Evolutionary conservation across 169 alveolate genomes (phyloP).

Genomic region (Eimeria tenella): DNA sequence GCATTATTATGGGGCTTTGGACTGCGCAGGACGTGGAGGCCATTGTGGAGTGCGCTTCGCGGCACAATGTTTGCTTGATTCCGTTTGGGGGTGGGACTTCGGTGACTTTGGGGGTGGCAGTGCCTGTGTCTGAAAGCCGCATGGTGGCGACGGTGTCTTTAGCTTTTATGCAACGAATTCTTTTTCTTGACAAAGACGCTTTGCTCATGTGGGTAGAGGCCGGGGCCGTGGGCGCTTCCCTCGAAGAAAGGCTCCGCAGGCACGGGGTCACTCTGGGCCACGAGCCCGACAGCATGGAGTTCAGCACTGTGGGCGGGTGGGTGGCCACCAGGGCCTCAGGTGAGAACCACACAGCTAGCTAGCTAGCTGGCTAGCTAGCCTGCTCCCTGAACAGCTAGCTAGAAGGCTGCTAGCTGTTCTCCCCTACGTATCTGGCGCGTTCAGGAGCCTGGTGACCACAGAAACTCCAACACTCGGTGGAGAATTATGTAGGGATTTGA

Average conservation of each 20-base stretch:
- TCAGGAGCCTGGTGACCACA: no score
- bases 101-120: slow-evolving; percentile 86
- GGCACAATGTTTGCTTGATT: slow-evolving; percentile 82
- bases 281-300: slow-evolving; percentile 91
- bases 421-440: no score
- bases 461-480: no score
- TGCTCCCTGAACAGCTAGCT: no score
- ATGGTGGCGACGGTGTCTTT: slow-evolving; percentile 85
- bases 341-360: neutral
- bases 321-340: slow-evolving; percentile 88
- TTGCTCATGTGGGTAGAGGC: slow-evolving; percentile 89
- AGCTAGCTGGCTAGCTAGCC: no score
- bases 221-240: slow-evolving; percentile 88
- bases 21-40: slow-evolving; percentile 84
- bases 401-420: no score
- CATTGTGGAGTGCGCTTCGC: slow-evolving; percentile 82
- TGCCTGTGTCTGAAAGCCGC: neutral
- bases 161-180: slow-evolving; percentile 85
- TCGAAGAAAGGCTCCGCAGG: slow-evolving; percentile 86
- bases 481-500: no score
- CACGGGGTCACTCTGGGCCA: slow-evolving; percentile 89
- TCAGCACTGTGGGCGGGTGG: slow-evolving; percentile 92
- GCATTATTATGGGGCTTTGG: neutral
- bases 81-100: slow-evolving; percentile 92
- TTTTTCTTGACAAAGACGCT: slow-evolving; percentile 85